Evolutionary conservation across 768 basidiomycete species (phyloP).

Genomic region (Albatrellus ellisii): DNA sequence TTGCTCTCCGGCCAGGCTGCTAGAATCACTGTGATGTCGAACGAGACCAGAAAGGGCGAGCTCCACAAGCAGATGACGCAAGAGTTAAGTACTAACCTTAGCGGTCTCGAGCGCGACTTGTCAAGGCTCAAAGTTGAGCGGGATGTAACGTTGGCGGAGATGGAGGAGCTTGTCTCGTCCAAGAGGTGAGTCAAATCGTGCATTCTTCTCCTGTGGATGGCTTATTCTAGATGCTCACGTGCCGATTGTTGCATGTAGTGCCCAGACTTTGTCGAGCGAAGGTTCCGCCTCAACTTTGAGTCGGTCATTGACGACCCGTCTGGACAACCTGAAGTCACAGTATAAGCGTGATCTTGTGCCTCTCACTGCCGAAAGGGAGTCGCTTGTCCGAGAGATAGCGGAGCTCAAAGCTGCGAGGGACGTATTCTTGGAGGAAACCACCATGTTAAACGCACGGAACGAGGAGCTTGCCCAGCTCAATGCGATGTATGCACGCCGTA

Average conservation of each 20-base stretch:
- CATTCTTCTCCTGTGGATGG: too few species aligned
- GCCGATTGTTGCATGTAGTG: too few species aligned
- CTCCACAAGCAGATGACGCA: conserved; percentile 66
- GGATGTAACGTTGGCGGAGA: conserved; percentile 85
- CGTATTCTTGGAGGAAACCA: conserved; percentile 82
- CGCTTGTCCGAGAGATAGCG: conserved; percentile 62
- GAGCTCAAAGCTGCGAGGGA: conserved; percentile 84
- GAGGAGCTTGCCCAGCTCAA: conserved; percentile 86
- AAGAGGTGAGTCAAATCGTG: conserved; percentile 49
- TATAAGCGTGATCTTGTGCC: conserved; percentile 82
- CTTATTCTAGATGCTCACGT: too few species aligned
- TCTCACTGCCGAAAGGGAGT: conserved; percentile 71
- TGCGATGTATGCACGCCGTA: conserved; percentile 66
- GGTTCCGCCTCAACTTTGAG: too few species aligned
- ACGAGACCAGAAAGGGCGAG: conserved; percentile 67
- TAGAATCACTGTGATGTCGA: conserved; percentile 71
- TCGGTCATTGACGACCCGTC: conserved; percentile 68
- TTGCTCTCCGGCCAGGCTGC: conserved; percentile 85
- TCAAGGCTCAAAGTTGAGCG: conserved; percentile 82
- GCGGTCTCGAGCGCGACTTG: conserved; percentile 71
- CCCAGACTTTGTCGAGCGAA: too few species aligned
- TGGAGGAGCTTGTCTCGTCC: conserved; percentile 74
- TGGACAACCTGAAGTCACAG: conserved; percentile 79
- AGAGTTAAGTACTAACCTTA: conserved; percentile 65
- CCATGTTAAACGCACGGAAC: conserved; percentile 81